Base-by-base conservation (phyloP, 2,329 filamentous ascomycete genomes). In the Aspergillus brasiliensis region DNA sequence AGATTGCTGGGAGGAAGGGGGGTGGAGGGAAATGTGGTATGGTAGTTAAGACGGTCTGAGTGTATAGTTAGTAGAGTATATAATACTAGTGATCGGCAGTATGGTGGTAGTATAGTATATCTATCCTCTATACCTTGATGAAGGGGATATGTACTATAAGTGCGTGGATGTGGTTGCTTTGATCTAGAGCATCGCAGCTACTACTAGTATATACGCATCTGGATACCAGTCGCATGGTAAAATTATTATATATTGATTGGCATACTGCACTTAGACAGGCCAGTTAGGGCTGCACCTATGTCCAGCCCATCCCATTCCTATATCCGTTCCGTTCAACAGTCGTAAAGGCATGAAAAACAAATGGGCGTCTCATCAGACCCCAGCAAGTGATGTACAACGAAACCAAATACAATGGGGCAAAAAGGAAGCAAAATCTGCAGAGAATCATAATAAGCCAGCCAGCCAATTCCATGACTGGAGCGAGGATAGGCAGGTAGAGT, bases 381-480 rank as follows among this genome's bases (percentile, higher is more conserved):
- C 21, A 25, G 34, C 34, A 25, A 38, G 7, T 27, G 38, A 28
- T 15, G 19, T 40, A 38, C 51, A 40, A 51, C 21, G 28, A 49
- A 38, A 17, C 57, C 23, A 37, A 28, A 46, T 25, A 58, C 34
- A 56, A 27, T 34, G 31, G 19, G 25, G 31, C 31, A 25, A 40
- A 60, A 47, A 15, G 27, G 25, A 21, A 21, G 55, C 46, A 31
- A 58, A 56, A 46, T 42, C 19, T 42, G 61, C 58, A 60, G 13
- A 48, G 42, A 58, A 47, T 51, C 46, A 47, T 51, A 58, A 47
- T 51, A 58, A 31, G 52, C 59, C 59, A 58, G 59, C 44, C 59
- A 46, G 42, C 31, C 31, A 34, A 13, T 34, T 13, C 31, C 6
- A 34, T 34, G 31, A 34, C 31, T 34, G 31, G 11, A 34, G 31